Evolutionary conservation across 2,329 filamentous ascomycete genomes (phyloP).

Genomic region (Alternaria sp.): DNA sequence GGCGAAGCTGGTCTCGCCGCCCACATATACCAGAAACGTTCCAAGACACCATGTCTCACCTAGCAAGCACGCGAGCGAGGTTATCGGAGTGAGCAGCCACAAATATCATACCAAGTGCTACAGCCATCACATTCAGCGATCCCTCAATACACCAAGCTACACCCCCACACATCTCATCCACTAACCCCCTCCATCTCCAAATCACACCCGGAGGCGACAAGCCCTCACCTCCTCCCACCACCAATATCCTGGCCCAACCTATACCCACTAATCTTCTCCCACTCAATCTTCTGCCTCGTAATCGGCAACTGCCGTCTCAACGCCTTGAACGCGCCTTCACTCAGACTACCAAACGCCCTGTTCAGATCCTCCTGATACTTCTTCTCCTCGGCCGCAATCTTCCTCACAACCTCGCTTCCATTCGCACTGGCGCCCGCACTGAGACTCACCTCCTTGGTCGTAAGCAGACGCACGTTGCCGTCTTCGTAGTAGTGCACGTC

Average conservation of each 20-base stretch:
- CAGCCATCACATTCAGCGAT: background rate
- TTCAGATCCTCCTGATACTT: constrained; percentile 98
- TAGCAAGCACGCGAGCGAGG: background rate
- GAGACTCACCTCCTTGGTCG: constrained; percentile 75
- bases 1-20: background rate
- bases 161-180: background rate
- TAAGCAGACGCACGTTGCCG: constrained; percentile 91
- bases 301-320: constrained; percentile 92
- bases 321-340: constrained; percentile 94
- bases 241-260: constrained; percentile 63
- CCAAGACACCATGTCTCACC: background rate
- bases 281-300: constrained; percentile 98
- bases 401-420: constrained; percentile 73
- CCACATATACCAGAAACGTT: background rate
- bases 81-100: background rate
- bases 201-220: background rate
- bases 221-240: constrained; percentile 48
- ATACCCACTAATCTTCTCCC: constrained; percentile 97
- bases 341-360: constrained; percentile 83
- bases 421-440: constrained; percentile 65
- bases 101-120: background rate
- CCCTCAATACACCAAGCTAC: background rate
- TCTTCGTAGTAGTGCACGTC: constrained; percentile 99
- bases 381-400: constrained; percentile 81
- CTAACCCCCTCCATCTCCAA: background rate